These are phyloP conservation scores for Physcomitrellopsis africana DNA, from an alignment of 225 moss, liverwort and hornwort genomes.

Conservation along the genomic window DNA sequence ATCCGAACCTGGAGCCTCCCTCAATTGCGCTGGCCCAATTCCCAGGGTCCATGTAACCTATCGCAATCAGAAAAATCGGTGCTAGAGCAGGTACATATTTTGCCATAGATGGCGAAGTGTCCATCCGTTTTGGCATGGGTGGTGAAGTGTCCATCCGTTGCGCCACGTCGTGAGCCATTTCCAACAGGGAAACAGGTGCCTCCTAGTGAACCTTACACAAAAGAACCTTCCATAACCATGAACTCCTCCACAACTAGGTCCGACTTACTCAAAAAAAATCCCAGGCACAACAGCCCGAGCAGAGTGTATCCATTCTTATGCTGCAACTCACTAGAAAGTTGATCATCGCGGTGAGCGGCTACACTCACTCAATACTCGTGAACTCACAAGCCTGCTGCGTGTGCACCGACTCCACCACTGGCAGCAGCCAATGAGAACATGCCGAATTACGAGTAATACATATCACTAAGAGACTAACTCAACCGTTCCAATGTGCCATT, in stretches of 20 bases:
- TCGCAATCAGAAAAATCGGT: conserved; percentile 69
- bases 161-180: conserved; percentile 40
- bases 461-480: not conserved
- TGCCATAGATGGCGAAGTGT: conserved; percentile 40
- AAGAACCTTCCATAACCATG: conserved; percentile 16
- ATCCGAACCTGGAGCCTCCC: conserved; percentile 78
- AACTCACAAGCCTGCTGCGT: not conserved
- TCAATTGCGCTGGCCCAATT: conserved; percentile 84
- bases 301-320: not conserved
- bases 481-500: conserved; percentile 15
- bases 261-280: not conserved
- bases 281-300: not conserved
- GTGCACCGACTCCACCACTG: not conserved
- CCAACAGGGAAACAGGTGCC: conserved; percentile 13
- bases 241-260: conserved; percentile 20
- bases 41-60: conserved; percentile 90
- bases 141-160: conserved; percentile 9
- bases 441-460: not conserved
- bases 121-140: conserved; percentile 48
- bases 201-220: conserved; percentile 15
- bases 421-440: not conserved
- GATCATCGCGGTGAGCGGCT: not conserved
- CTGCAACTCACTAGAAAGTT: no score
- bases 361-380: no score
- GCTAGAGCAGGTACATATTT: conserved; percentile 57